A percentile compares a stretch with the other conserved stretches of the same genome.
phyloP scores from a whole-genome alignment of 192 early-diverging fungal species.

The Cladochytrium replicatum region DNA sequence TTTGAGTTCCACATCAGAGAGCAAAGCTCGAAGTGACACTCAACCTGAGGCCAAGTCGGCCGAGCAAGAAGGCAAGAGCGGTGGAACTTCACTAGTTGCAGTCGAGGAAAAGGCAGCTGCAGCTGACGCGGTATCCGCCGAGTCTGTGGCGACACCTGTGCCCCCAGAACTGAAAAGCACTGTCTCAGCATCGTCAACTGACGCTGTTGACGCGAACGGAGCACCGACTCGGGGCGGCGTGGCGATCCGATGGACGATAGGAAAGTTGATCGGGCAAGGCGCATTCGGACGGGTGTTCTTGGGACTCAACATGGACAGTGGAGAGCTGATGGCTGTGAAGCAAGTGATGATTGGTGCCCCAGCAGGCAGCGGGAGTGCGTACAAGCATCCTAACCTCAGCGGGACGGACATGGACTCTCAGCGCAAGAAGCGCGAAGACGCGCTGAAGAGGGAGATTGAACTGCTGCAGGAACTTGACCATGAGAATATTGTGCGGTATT shows the following conservation, averaged over 20 bases:
- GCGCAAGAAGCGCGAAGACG: slow-evolving; percentile 46
- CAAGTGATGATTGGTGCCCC: slow-evolving; percentile 54
- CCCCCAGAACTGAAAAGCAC: too few species aligned
- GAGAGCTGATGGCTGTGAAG: slow-evolving; percentile 95
- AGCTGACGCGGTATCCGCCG: too few species aligned
- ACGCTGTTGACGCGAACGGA: too few species aligned
- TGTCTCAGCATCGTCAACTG: too few species aligned
- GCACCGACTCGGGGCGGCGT: too few species aligned
- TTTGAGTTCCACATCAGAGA: too few species aligned
- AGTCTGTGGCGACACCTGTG: too few species aligned
- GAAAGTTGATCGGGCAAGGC: slow-evolving; percentile 86
- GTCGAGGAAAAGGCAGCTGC: too few species aligned
- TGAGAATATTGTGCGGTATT: slow-evolving; percentile 89
- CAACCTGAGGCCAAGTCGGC: too few species aligned
- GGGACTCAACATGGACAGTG: slow-evolving; percentile 77
- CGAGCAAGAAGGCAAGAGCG: too few species aligned
- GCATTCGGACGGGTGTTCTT: slow-evolving; percentile 92
- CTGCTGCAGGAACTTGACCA: slow-evolving; percentile 65
- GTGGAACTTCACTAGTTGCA: too few species aligned
- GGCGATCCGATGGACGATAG: slow-evolving; percentile 72
- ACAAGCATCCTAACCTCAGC: not conserved
- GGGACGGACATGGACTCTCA: slow-evolving; percentile 5
- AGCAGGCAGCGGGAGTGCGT: not conserved
- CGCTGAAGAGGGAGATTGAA: slow-evolving; percentile 79
- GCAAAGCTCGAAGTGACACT: too few species aligned